Conservation (phyloP, 31 red algal genomes). For the Odonthalia washingtoniensis region DNA sequence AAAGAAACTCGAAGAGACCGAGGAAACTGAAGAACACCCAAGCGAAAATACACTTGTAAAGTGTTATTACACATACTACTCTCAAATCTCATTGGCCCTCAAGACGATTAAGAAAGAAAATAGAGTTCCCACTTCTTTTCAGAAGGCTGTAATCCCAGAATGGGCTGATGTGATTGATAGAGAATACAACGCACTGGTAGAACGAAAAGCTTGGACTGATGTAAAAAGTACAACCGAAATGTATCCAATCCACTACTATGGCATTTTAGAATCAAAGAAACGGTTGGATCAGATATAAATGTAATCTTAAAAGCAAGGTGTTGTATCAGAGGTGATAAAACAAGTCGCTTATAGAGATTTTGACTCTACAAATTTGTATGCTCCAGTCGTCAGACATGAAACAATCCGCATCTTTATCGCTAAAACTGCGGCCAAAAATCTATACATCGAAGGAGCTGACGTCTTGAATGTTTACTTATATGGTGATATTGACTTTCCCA, state of each 20-base stretch:
- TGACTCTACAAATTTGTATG: conserved; percentile 7
- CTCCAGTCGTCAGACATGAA: background rate
- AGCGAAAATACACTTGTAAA: conserved; percentile 5
- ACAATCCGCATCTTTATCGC: background rate
- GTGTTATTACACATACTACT: conserved; percentile 5
- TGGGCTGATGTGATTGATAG: conserved; percentile 41
- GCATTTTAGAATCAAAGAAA: conserved; percentile 15
- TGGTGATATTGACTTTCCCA: conserved; percentile 19
- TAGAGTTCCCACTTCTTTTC: background rate
- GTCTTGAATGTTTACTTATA: conserved; percentile 8
- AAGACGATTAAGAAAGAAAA: conserved; percentile 9
- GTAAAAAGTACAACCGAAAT: background rate
- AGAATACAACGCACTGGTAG: conserved; percentile 30
- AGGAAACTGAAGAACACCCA: conserved; percentile 4
- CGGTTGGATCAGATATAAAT: background rate
- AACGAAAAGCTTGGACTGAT: background rate
- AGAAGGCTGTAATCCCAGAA: background rate
- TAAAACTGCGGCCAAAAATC: background rate
- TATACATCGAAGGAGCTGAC: background rate
- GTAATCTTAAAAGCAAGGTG: background rate
- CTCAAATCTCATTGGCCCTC: background rate
- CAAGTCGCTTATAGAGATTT: background rate
- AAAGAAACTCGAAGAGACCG: background rate
- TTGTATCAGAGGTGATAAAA: background rate
- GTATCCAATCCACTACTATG: conserved; percentile 4